Evolutionary conservation across 202 grass and related monocot genomes (phyloP), one percentile per base, ranked within the genome.

Genomic region (Musa balbisiana): DNA sequence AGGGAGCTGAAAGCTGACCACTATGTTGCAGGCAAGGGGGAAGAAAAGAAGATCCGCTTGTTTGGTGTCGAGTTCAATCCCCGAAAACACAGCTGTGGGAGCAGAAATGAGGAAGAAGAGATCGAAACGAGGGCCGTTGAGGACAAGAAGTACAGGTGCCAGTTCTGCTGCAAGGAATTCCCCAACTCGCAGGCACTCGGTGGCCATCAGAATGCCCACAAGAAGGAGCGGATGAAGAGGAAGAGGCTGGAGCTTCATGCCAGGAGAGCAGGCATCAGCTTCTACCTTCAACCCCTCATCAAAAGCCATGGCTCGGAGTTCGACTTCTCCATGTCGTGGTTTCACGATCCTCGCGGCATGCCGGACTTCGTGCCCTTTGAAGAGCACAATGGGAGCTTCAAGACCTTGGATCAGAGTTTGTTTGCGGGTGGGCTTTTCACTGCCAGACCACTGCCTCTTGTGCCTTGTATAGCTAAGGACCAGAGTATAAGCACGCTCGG

Each of bases 171-270:
- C 16, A 77, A 77, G 43, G 74, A 77, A 2, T 77, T 77, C n/a
- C 20, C 74, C 11, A 77, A 64, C 60, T 77, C 74, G 3, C 74
- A 77, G 62, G 74, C 74, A 1, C 74, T 77, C 25, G 74, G 74
- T 10, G 74, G 74, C 49, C 74, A 77, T 4, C 74, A 77, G 60
- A 77, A 77, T 64, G 74, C 74, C 1, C 74, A 77, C 74, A 77
- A 77, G 49, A 77, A 65, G 49, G 74, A 71, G 83, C 83, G 89
- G 78, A 86, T 79, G 69, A 80, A 54, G 56, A 73, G 59, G 50
- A 80, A 73, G 58, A 72, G 55, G 60, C 24, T 80, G 69, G 78
- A 80, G 56, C 56, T 73, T 19, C 78, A 73, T 56, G 20, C 78
- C n/a, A 73, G 69, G 59, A 65, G 23, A 51, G 15, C 68, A n/a